A percentile compares a stretch with the other conserved stretches of the same genome.
phyloP scores from a whole-genome alignment of 176 grass and related monocot genomes.

The Aegilops longissima region DNA sequence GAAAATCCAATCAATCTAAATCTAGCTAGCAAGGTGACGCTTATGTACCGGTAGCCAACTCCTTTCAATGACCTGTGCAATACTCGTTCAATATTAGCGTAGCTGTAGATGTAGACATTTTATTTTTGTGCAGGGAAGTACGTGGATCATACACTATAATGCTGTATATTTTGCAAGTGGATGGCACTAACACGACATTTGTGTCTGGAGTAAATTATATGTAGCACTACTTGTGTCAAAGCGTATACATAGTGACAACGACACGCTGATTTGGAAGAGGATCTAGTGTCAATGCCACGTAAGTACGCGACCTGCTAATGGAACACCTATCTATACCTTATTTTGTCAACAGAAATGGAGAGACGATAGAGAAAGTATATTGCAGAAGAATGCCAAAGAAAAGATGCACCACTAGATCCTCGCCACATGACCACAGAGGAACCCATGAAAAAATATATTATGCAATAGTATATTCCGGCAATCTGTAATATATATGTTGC shows the following conservation, averaged over 20 bases:
- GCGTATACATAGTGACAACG: neutral
- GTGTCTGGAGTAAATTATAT: neutral
- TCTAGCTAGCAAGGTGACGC: too few relatives aligned
- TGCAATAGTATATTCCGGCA: neutral
- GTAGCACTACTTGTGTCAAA: neutral
- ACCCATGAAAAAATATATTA: neutral
- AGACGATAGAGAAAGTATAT: too few relatives aligned
- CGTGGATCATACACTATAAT: neutral
- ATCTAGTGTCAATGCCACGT: conserved; percentile 7
- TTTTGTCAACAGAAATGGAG: neutral
- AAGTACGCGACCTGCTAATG: neutral
- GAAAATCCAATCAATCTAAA: too few relatives aligned
- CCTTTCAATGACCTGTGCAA: too few relatives aligned
- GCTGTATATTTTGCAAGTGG: neutral
- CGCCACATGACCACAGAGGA: neutral
- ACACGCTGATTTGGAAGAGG: neutral
- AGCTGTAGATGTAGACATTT: too few relatives aligned
- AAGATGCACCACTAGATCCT: neutral
- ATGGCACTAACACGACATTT: neutral
- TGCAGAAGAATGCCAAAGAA: too few relatives aligned
- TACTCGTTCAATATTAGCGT: too few relatives aligned
- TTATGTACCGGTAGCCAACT: too few relatives aligned
- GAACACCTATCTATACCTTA: neutral
- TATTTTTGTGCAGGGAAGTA: too few relatives aligned
- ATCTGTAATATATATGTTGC: neutral